Evolutionary conservation across 306 rosid genomes (phyloP), one percentile per base, ranked within the genome.

Genomic region (Ceratonia siliqua): DNA sequence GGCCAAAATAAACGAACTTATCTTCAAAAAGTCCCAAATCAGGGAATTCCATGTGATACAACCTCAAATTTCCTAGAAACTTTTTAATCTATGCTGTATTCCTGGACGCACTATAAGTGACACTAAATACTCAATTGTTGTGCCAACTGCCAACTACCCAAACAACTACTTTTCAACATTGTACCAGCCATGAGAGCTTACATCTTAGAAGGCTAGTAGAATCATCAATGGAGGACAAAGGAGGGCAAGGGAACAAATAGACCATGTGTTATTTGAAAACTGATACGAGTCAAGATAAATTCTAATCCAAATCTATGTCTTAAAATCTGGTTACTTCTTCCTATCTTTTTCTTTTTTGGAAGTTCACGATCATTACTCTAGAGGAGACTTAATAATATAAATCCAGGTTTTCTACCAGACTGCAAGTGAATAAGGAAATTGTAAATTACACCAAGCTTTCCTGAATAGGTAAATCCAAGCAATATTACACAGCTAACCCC

Each of bases 381-480:
- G 46, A 42, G 33, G 7, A 46, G 9, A n/a, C n/a, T 25, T 61
- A 4, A 20, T 18, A 43, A 33, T 14, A 48, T 48, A 33, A 48
- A 76, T 57, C 35, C 38, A 52, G 55, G 22, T 55, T 66, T 20
- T 36, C 43, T 5, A 76, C 49, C 21, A 66, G 18, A 55, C n/a
- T 5, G 66, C 32, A 65, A 43, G 43, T 35, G 36, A 76, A 30
- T 30, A 42, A 27, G 48, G 64, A 55, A 21, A 4, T 10, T 28
- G 33, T 65, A 75, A 42, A 75, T 53, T 50, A 52, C 9, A 75
- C 38, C 18, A 71, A 39, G 42, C 38, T 56, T 52, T 35, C 53
- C 22, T 64, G n/a, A n/a, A n/a, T n/a, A n/a, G n/a, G n/a, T n/a
- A 50, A 62, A 39, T 75, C 57, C 58, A 24, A 11, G 67, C 27